Percentiles rank a stretch among this genome's conserved stretches.
These are phyloP conservation scores for Cordyceps cateniannulata DNA, from an alignment of 2,329 filamentous ascomycete species.

Conservation along the genomic window DNA sequence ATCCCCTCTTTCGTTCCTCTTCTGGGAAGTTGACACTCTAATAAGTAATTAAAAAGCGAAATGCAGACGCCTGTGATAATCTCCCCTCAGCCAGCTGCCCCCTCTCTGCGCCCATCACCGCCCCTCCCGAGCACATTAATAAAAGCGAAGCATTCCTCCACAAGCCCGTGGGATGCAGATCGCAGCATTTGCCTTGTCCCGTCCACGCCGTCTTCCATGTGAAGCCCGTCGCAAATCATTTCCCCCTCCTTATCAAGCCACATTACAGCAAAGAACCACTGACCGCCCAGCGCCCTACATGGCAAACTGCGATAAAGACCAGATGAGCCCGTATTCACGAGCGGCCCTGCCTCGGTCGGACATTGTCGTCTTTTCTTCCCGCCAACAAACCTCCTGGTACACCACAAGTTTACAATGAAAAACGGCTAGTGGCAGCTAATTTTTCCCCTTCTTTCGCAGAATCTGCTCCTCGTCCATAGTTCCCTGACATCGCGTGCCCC, in stretches of 20 bases:
- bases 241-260: not conserved
- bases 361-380: not conserved
- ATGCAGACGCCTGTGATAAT: not conserved
- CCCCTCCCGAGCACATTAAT: not conserved
- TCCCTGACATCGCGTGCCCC: constrained; percentile 14
- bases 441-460: not conserved
- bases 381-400: not conserved
- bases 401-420: not conserved
- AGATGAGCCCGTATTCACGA: not conserved
- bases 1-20: too few relatives aligned
- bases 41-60: not conserved
- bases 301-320: not conserved
- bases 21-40: too few relatives aligned
- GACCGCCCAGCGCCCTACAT: not conserved
- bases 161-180: not conserved
- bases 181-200: not conserved
- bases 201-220: constrained; percentile 7
- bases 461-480: not conserved
- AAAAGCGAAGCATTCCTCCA: not conserved
- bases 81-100: not conserved
- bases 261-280: not conserved
- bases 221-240: not conserved
- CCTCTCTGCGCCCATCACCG: not conserved
- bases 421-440: not conserved
- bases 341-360: not conserved